Conservation (phyloP, 75 land plant species). For the Cunninghamia lanceolata region DNA sequence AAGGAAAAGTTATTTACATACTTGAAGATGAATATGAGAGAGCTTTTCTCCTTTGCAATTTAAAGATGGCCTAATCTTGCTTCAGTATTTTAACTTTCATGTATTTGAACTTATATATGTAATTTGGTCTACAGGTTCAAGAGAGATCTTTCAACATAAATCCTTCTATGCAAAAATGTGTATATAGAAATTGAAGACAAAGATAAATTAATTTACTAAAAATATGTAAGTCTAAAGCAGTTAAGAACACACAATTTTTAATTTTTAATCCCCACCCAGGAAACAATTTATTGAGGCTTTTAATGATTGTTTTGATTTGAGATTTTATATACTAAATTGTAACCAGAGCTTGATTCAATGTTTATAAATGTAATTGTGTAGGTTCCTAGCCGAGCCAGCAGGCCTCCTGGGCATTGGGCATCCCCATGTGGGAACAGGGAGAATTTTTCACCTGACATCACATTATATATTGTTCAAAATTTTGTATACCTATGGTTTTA, state of each 20-base stretch:
- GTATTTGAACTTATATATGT: background rate
- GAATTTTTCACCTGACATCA: background rate
- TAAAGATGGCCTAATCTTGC: background rate
- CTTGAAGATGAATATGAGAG: background rate
- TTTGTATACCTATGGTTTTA: background rate
- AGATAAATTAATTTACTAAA: background rate
- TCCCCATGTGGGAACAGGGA: background rate
- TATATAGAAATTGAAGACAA: background rate
- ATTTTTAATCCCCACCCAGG: background rate
- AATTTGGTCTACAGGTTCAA: background rate
- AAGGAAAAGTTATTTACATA: background rate
- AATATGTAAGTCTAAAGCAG: background rate
- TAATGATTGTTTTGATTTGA: no score
- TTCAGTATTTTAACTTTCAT: background rate
- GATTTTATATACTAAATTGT: no score
- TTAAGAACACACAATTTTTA: background rate
- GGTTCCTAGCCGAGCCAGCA: no score
- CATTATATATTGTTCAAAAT: background rate
- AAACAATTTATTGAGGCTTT: background rate
- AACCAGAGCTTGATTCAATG: no score
- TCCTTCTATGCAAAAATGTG: background rate
- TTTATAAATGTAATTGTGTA: no score
- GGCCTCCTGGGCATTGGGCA: background rate
- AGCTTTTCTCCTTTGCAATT: background rate
- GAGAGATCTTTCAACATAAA: background rate